Evolutionary conservation across 805 yeast species (phyloP).

Genomic region (Monosporozyma servazzii): DNA sequence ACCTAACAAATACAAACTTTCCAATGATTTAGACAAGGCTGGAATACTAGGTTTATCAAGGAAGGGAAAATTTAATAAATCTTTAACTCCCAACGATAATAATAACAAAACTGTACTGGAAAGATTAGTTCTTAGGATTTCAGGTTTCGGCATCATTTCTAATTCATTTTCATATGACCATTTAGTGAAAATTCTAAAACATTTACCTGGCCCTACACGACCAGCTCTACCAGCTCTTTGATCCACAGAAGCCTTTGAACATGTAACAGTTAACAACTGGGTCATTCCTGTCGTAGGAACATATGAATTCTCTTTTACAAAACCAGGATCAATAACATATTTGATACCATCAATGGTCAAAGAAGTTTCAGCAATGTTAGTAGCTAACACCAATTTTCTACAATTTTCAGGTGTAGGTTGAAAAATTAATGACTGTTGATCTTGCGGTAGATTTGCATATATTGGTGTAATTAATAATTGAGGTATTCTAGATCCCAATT

Average conservation of each 20-base stretch:
- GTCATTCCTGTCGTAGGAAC: slow-evolving; percentile 87
- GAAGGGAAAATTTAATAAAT: slow-evolving; percentile 74
- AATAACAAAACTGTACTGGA: slow-evolving; percentile 67
- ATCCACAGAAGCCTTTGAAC: slow-evolving; percentile 91
- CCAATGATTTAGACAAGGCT: slow-evolving; percentile 65
- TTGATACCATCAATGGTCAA: slow-evolving; percentile 93
- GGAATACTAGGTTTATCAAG: slow-evolving; percentile 82
- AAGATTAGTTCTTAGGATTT: slow-evolving; percentile 77
- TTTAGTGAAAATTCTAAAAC: slow-evolving; percentile 82
- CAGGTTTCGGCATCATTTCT: slow-evolving; percentile 77
- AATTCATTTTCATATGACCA: slow-evolving; percentile 60
- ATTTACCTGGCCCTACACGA: slow-evolving; percentile 93
- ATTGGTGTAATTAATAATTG: slow-evolving; percentile 75
- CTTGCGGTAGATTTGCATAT: slow-evolving; percentile 84
- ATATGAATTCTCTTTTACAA: slow-evolving; percentile 83
- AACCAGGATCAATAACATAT: slow-evolving; percentile 91
- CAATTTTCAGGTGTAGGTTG: slow-evolving; percentile 74
- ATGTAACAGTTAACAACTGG: slow-evolving; percentile 73
- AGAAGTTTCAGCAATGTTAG: slow-evolving; percentile 96
- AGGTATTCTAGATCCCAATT: slow-evolving; percentile 50
- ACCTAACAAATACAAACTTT: slow-evolving; percentile 75
- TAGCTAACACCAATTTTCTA: slow-evolving; percentile 85
- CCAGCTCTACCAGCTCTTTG: slow-evolving; percentile 99
- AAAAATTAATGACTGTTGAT: slow-evolving; percentile 70
- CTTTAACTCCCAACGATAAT: slow-evolving; percentile 76